A percentile compares a stretch with the other conserved stretches of the same genome.
These are phyloP conservation scores for Alternaria viburni DNA, from an alignment of 2,329 filamentous ascomycete species.

Conservation along the genomic window DNA sequence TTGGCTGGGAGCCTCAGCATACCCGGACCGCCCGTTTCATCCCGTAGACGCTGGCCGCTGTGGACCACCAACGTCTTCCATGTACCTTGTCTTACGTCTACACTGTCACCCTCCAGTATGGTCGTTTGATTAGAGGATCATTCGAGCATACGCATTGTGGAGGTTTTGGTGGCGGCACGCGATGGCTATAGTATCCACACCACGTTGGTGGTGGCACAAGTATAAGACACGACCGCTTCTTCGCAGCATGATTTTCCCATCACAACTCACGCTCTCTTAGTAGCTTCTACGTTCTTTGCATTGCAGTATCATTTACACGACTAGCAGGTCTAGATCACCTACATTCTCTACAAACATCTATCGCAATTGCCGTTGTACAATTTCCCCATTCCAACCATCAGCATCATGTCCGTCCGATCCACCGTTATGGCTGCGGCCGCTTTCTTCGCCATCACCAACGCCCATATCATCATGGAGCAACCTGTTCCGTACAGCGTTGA, in stretches of 20 bases:
- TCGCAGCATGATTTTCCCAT: constrained; percentile 17
- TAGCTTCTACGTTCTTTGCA: constrained; percentile 25
- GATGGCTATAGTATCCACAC: constrained; percentile 5
- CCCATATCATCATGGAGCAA: constrained; percentile 75
- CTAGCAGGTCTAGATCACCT: constrained; percentile 43
- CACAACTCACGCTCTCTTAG: constrained; percentile 25
- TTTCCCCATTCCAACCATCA: constrained; percentile 5
- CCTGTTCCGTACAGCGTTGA: constrained; percentile 68
- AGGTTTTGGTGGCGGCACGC: constrained; percentile 15
- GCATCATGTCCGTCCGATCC: constrained; percentile 60
- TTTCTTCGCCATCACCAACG: constrained; percentile 64
- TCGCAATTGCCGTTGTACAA: constrained; percentile 13
- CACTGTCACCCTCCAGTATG: constrained; percentile 30
- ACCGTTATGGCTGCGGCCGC: constrained; percentile 57
- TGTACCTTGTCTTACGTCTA: constrained; percentile 34
- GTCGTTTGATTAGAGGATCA: constrained; percentile 41
- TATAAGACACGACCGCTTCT: constrained; percentile 33
- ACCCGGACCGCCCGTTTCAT: constrained; percentile 40
- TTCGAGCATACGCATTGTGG: constrained; percentile 9
- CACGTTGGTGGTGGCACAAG: constrained; percentile 12
- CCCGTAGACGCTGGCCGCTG: constrained; percentile 36
- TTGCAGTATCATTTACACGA: constrained; percentile 14
- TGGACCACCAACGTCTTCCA: constrained; percentile 28
- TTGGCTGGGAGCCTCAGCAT: constrained; percentile 38
- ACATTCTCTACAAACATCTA: constrained; percentile 7